Conservation (phyloP, 1,284 basidiomycete species). For the Limonomyces culmigenus region DNA sequence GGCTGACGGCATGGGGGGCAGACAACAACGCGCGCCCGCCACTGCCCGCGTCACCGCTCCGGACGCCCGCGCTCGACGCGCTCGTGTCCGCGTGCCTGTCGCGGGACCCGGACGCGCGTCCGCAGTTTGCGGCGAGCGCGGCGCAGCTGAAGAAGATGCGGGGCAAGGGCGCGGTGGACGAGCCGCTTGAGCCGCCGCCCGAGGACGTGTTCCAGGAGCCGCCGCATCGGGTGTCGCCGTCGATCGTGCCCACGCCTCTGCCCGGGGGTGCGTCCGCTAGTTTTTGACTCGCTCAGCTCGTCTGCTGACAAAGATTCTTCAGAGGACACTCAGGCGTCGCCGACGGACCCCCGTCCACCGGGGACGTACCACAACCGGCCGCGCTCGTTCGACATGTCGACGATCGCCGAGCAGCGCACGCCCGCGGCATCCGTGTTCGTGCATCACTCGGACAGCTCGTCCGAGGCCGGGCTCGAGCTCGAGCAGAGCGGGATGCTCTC, state of each 20-base stretch:
- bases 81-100: conserved; percentile 34
- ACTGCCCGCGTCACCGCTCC: conserved; percentile 21
- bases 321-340: background rate
- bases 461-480: conserved; percentile 7
- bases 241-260: conserved; percentile 8
- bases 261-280: background rate
- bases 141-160: conserved; percentile 21
- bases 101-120: conserved; percentile 23
- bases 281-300: background rate
- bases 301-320: background rate
- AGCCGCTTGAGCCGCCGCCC: conserved; percentile 11
- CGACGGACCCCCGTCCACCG: background rate
- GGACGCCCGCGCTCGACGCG: conserved; percentile 14
- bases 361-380: background rate
- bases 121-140: conserved; percentile 28
- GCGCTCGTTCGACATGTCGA: background rate
- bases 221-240: conserved; percentile 20
- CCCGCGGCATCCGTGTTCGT: background rate
- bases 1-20: conserved; percentile 10
- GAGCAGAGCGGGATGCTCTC: conserved; percentile 21
- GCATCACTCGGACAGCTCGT: background rate
- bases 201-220: conserved; percentile 6
- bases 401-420: background rate
- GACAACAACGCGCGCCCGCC: conserved; percentile 38
- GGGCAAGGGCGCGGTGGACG: conserved; percentile 13